These are phyloP conservation scores for Dothistroma septosporum DNA, from an alignment of 2,329 filamentous ascomycete species.

Conservation along the genomic window DNA sequence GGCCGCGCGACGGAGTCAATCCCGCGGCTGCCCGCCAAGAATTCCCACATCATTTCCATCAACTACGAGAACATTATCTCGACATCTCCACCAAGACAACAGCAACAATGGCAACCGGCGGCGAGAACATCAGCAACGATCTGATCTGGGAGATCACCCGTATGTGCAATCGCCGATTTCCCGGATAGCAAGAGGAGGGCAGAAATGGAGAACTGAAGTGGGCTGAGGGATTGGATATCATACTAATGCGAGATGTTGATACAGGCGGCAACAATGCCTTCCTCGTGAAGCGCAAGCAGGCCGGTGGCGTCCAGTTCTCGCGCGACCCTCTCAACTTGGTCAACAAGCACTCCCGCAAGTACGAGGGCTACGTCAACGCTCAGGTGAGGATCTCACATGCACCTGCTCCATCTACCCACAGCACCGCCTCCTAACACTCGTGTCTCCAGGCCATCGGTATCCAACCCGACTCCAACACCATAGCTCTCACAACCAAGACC, in stretches of 20 bases:
- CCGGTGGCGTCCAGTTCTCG: constrained; percentile 83
- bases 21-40: constrained; percentile 6
- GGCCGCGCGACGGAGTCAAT: constrained; percentile 1
- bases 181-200: constrained; percentile 1
- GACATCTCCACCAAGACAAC: constrained; percentile 39
- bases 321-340: constrained; percentile 88
- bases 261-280: constrained; percentile 82
- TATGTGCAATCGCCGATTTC: constrained; percentile 53
- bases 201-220: constrained; percentile 4
- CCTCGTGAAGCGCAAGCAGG: constrained; percentile 82
- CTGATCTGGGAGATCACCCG: constrained; percentile 93
- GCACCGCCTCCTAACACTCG: constrained; percentile 8
- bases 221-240: constrained; percentile 4
- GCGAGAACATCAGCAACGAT: constrained; percentile 74
- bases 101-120: constrained; percentile 52
- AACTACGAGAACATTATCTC: constrained; percentile 1
- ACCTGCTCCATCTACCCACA: constrained; percentile 3
- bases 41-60: constrained; percentile 5
- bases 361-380: constrained; percentile 88
- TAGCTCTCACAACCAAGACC: constrained; percentile 77
- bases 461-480: constrained; percentile 70
- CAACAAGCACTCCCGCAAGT: constrained; percentile 90
- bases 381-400: constrained; percentile 59
- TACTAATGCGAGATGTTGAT: constrained; percentile 8
- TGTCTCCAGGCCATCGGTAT: constrained; percentile 71